phyloP scores from a whole-genome alignment of 2,329 filamentous ascomycete genomes.

The Pestalotiopsis sp. region DNA sequence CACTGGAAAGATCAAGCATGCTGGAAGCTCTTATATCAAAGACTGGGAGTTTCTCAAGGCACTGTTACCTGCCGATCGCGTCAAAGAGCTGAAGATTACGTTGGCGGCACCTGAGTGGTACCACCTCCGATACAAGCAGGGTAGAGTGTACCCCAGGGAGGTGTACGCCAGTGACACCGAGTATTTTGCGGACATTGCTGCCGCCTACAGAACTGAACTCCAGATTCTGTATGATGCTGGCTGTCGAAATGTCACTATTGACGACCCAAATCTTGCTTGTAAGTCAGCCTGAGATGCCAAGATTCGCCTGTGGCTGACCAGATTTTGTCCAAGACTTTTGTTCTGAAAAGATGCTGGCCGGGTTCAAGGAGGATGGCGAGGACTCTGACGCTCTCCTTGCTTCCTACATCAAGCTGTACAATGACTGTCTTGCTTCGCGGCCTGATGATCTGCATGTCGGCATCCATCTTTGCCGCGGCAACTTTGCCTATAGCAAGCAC shows the following conservation, averaged over 20 bases:
- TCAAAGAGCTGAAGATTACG: conserved; percentile 59
- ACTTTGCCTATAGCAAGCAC: conserved; percentile 68
- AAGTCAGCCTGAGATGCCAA: conserved; percentile 33
- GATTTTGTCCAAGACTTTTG: conserved; percentile 63
- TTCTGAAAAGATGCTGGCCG: conserved; percentile 70
- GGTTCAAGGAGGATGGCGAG: conserved; percentile 70
- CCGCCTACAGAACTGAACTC: conserved; percentile 60
- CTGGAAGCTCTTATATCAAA: conserved; percentile 43
- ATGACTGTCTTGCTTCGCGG: conserved; percentile 66
- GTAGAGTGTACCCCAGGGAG: conserved; percentile 57
- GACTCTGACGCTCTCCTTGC: conserved; percentile 73
- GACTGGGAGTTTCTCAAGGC: conserved; percentile 45
- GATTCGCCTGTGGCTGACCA: not conserved
- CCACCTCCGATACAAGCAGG: conserved; percentile 60
- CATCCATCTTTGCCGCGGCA: conserved; percentile 73
- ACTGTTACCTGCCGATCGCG: conserved; percentile 59
- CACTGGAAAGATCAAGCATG: conserved; percentile 49
- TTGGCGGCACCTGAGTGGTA: conserved; percentile 56
- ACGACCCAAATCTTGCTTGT: conserved; percentile 70
- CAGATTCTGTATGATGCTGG: conserved; percentile 64
- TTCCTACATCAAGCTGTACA: conserved; percentile 78
- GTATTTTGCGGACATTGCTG: conserved; percentile 67
- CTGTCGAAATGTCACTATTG: conserved; percentile 66
- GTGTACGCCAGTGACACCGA: conserved; percentile 61
- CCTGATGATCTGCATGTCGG: conserved; percentile 75